These are phyloP conservation scores for Pichia sp. DNA, from an alignment of 1,139 yeast species.

Conservation along the genomic window DNA sequence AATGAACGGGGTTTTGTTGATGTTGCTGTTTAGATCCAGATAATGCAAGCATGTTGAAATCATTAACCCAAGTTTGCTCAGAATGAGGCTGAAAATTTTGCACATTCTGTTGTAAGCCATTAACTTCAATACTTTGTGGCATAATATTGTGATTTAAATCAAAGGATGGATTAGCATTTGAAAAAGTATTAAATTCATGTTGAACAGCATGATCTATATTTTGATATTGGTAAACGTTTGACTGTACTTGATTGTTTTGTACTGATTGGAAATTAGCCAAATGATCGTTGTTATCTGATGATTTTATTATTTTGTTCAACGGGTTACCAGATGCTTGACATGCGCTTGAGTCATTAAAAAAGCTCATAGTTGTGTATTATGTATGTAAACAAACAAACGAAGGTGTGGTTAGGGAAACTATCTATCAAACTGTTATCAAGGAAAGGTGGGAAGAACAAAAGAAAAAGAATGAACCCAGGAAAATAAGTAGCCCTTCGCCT, in stretches of 20 bases:
- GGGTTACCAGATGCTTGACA: constrained; percentile 9
- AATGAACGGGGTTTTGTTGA: too few species aligned
- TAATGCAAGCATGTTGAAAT: too few species aligned
- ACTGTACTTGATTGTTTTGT: neutral
- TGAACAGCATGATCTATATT: constrained; percentile 13
- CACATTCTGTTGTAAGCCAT: neutral
- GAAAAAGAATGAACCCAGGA: too few species aligned
- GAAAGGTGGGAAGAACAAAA: too few species aligned
- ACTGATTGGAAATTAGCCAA: neutral
- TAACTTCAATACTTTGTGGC: neutral
- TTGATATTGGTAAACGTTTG: constrained; percentile 9
- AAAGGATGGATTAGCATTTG: neutral
- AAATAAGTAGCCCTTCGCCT: too few species aligned
- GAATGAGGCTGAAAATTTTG: constrained; percentile 2
- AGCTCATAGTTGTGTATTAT: constrained; percentile 5
- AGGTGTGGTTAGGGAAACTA: neutral
- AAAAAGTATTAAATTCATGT: constrained; percentile 14
- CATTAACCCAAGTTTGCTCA: too few species aligned
- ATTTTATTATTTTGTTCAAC: constrained; percentile 6
- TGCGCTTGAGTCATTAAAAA: constrained; percentile 6
- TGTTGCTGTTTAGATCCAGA: too few species aligned
- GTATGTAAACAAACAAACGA: neutral
- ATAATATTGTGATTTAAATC: neutral
- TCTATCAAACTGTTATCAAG: neutral
- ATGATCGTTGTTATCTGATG: neutral